phyloP scores from a whole-genome alignment of 345 rosid genomes.

The Salix exigua region DNA sequence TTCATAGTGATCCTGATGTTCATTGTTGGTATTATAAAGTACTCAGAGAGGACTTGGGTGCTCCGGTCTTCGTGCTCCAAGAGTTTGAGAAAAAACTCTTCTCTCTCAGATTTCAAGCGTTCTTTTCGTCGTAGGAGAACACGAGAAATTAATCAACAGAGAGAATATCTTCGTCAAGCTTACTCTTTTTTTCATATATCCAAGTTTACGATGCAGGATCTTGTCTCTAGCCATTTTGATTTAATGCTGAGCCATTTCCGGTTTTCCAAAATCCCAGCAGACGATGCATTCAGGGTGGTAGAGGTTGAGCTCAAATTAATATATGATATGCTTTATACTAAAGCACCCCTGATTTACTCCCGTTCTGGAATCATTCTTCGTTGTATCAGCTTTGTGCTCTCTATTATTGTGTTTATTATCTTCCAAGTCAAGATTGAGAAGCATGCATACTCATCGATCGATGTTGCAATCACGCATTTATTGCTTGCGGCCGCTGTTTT shows the following conservation, averaged over 20 bases:
- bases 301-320: conserved; percentile 43
- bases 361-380: conserved; percentile 19
- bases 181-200: neutral
- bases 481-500: conserved; percentile 34
- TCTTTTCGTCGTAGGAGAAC: no score
- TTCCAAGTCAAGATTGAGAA: conserved; percentile 2
- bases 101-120: neutral
- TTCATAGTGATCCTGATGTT: no score
- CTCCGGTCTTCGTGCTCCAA: neutral
- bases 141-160: neutral
- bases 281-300: conserved; percentile 30
- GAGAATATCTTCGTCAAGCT: neutral
- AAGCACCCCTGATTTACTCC: conserved; percentile 18
- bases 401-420: conserved; percentile 8
- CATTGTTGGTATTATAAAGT: no score
- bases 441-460: neutral
- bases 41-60: neutral
- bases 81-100: neutral
- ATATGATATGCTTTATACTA: conserved; percentile 40
- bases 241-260: no score
- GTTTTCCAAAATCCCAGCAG: neutral
- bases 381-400: neutral
- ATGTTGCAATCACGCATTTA: conserved; percentile 31
- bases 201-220: neutral
- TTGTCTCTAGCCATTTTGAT: no score